Evolutionary conservation across 495 filamentous ascomycete species (phyloP).

Genomic region (Xylaria flabelliformis): DNA sequence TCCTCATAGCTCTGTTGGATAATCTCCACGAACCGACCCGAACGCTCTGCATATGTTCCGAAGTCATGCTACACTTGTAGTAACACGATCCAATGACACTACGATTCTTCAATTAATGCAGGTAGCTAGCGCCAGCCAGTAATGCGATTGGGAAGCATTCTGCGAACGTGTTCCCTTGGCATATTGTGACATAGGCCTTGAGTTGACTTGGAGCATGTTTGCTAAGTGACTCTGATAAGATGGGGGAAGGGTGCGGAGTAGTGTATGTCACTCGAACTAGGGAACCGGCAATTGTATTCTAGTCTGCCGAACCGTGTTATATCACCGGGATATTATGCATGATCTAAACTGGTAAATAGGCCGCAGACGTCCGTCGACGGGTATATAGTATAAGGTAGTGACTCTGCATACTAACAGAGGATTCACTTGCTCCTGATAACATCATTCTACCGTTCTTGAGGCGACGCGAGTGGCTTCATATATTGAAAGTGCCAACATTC

Average conservation of each 20-base stretch:
- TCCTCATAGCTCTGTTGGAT: not conserved
- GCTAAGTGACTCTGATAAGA: not conserved
- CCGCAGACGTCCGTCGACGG: not conserved
- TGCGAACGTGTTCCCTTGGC: not conserved
- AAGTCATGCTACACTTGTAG: not conserved
- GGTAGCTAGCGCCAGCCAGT: not conserved
- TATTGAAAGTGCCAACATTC: not conserved
- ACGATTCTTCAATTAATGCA: no score
- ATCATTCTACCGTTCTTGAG: not conserved
- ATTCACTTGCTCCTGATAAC: not conserved
- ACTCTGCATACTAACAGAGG: not conserved
- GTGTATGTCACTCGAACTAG: constrained; percentile 2
- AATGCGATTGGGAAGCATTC: not conserved
- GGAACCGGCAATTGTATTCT: constrained; percentile 17
- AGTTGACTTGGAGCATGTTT: constrained; percentile 11
- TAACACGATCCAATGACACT: not conserved
- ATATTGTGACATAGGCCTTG: not conserved
- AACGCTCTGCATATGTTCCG: not conserved
- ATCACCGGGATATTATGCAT: not conserved
- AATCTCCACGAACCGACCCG: not conserved
- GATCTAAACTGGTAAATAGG: not conserved
- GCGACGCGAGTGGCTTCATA: not conserved
- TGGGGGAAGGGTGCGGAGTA: constrained; percentile 18
- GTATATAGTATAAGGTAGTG: constrained; percentile 3
- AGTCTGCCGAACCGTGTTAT: not conserved